Percentiles rank a stretch among this genome's conserved stretches.
These are phyloP conservation scores for Streptanthus diversifolius DNA, from an alignment of 345 rosid species.

Conservation along the genomic window DNA sequence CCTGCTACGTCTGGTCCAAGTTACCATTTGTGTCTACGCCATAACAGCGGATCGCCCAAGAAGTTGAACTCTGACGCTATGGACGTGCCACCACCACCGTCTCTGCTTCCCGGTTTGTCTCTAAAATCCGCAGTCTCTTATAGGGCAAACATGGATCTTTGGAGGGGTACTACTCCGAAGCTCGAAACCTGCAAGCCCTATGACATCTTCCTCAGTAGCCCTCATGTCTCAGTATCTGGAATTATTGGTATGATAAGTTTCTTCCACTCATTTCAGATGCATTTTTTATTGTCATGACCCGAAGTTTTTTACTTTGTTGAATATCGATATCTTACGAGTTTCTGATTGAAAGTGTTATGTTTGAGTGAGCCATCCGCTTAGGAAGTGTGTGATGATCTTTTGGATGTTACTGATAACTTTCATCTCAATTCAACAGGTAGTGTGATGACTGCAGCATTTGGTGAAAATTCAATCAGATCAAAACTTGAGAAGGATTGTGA, in stretches of 20 bases:
- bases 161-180: constrained; percentile 71
- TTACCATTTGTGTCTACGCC: constrained; percentile 66
- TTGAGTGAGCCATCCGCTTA: not conserved
- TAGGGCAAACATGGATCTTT: constrained; percentile 58
- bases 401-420: not conserved
- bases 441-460: constrained; percentile 51
- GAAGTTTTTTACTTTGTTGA: not conserved
- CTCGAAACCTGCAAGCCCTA: constrained; percentile 63
- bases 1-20: constrained; percentile 59
- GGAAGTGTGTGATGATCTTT: not conserved
- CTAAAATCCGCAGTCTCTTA: constrained; percentile 61
- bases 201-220: constrained; percentile 73
- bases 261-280: not conserved
- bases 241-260: constrained; percentile 59
- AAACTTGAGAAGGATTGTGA: constrained; percentile 32
- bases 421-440: constrained; percentile 47
- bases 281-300: not conserved
- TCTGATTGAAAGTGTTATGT: not conserved
- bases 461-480: constrained; percentile 56
- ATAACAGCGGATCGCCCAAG: constrained; percentile 50
- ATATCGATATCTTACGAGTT: not conserved
- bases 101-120: constrained; percentile 66
- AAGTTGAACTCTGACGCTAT: constrained; percentile 37
- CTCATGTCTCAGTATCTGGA: constrained; percentile 71
- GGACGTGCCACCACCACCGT: constrained; percentile 51